Percentiles rank a stretch among this genome's conserved stretches.
phyloP scores from a whole-genome alignment of 441 rosid species.

The Heliophila coronopifolia region DNA sequence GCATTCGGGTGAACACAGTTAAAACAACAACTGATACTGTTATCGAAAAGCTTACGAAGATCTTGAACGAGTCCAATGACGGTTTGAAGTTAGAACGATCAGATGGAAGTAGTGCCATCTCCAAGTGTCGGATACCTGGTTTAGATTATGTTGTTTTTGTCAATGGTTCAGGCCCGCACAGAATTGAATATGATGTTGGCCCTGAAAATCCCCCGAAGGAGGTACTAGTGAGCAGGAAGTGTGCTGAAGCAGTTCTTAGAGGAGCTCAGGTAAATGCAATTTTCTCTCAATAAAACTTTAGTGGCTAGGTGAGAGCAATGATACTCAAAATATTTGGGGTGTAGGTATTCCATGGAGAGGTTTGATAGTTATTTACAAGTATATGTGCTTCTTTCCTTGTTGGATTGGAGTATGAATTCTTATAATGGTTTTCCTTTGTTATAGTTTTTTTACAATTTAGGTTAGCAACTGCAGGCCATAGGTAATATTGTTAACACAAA shows the following conservation, averaged over 20 bases:
- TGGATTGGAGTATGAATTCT: not conserved
- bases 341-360: not conserved
- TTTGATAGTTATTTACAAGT: not conserved
- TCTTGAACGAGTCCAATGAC: slow-evolving; percentile 35
- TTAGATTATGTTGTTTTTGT: slow-evolving; percentile 79
- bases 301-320: not conserved
- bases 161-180: slow-evolving; percentile 82
- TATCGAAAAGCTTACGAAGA: slow-evolving; percentile 51
- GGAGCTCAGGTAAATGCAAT: slow-evolving; percentile 74
- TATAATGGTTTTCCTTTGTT: not conserved
- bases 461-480: not conserved
- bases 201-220: slow-evolving; percentile 62
- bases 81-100: slow-evolving; percentile 19
- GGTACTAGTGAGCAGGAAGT: slow-evolving; percentile 86
- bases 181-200: slow-evolving; percentile 49
- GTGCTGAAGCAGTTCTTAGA: slow-evolving; percentile 96
- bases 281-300: not conserved
- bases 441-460: not conserved
- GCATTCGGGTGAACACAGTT: slow-evolving; percentile 78
- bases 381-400: not conserved
- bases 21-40: slow-evolving; percentile 61
- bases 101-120: slow-evolving; percentile 33
- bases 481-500: not conserved
- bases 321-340: not conserved
- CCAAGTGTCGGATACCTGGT: slow-evolving; percentile 68